A percentile compares a stretch with the other conserved stretches of the same genome.
Evolutionary conservation across 768 basidiomycete species (phyloP).

Genomic region (Panaeolus cyanescens): DNA sequence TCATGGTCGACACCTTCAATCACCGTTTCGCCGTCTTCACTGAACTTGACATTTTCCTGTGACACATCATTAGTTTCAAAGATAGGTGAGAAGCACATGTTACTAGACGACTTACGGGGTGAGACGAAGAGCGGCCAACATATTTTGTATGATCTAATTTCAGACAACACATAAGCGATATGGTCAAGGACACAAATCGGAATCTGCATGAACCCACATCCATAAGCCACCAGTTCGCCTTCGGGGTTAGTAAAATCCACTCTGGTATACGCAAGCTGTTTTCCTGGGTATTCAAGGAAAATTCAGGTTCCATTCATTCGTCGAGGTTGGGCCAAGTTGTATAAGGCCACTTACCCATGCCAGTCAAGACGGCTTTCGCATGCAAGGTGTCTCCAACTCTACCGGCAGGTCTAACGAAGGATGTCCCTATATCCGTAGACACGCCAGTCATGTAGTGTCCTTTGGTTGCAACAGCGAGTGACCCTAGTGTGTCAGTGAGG

Average conservation of each 20-base stretch:
- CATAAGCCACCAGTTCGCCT: conserved; percentile 79
- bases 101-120: conserved; percentile 33
- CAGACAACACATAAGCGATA: background rate
- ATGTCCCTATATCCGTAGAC: conserved; percentile 79
- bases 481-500: conserved; percentile 83
- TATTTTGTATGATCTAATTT: conserved; percentile 88
- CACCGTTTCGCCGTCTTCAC: conserved; percentile 73
- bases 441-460: conserved; percentile 90
- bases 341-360: conserved; percentile 56
- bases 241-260: conserved; percentile 69
- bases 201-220: conserved; percentile 51
- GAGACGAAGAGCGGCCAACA: conserved; percentile 65
- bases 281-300: conserved; percentile 47
- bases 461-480: conserved; percentile 78
- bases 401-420: conserved; percentile 81
- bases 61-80: background rate
- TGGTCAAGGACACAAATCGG: conserved; percentile 1
- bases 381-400: conserved; percentile 65
- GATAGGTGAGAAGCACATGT: background rate
- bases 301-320: background rate
- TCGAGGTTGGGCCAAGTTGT: background rate
- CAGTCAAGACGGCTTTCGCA: conserved; percentile 65
- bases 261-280: conserved; percentile 78
- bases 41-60: conserved; percentile 78
- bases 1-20: conserved; percentile 64